Conservation (phyloP, 306 rosid genomes). For the Astragalus glycyphyllos region DNA sequence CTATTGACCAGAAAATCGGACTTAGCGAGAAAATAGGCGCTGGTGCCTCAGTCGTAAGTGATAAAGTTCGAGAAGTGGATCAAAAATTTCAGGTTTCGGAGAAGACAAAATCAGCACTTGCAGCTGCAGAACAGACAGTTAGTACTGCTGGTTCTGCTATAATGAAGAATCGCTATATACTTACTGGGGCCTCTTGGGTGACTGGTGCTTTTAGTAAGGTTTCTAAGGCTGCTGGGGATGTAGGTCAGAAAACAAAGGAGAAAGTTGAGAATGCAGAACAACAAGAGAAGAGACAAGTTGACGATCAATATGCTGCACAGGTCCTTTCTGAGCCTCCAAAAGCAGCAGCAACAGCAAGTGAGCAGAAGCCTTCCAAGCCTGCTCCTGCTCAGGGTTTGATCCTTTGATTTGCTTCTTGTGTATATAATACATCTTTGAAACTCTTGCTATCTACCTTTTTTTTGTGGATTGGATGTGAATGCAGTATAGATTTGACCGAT, state of each 20-base stretch:
- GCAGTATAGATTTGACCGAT: conserved; percentile 44
- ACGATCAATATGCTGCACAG: conserved; percentile 66
- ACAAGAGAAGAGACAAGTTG: conserved; percentile 61
- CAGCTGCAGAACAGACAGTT: conserved; percentile 89
- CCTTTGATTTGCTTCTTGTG: conserved; percentile 66
- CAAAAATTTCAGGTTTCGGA: conserved; percentile 96
- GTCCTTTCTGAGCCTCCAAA: conserved; percentile 73
- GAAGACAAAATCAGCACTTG: conserved; percentile 90
- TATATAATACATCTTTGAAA: conserved; percentile 51
- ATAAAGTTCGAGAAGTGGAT: conserved; percentile 87
- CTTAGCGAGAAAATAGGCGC: conserved; percentile 79
- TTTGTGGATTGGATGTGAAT: conserved; percentile 47
- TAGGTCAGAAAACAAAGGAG: conserved; percentile 88
- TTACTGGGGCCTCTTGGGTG: conserved; percentile 87
- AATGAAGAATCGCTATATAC: conserved; percentile 87
- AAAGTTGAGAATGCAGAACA: conserved; percentile 68
- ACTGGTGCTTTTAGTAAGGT: conserved; percentile 83
- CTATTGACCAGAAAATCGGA: conserved; percentile 88
- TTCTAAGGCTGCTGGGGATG: conserved; percentile 92
- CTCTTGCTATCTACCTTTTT: conserved; percentile 38
- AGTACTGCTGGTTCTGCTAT: conserved; percentile 91
- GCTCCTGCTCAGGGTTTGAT: conserved; percentile 88
- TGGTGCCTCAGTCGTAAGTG: conserved; percentile 80
- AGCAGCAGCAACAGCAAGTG: conserved; percentile 62
- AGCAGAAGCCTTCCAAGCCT: conserved; percentile 61